Conservation (phyloP, 1,284 basidiomycete species). For the Melampsora abietis-canadensis region DNA sequence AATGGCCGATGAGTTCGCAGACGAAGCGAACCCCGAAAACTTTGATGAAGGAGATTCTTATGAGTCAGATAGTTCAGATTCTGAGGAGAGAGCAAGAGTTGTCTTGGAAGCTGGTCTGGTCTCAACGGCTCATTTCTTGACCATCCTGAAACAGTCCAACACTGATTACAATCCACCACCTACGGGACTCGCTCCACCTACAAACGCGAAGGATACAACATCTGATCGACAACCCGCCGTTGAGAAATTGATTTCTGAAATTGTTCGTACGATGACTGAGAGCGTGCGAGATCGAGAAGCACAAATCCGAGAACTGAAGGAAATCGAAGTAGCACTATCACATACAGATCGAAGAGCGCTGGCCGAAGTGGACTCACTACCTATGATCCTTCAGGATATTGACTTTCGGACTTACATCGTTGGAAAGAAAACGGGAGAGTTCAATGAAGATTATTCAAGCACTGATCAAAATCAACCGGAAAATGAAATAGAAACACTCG, state of each 20-base stretch:
- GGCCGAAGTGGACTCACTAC: slow-evolving; percentile 33
- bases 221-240: slow-evolving; percentile 32
- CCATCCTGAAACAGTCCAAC: slow-evolving; percentile 31
- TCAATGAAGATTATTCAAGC: neutral
- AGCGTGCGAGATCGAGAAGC: slow-evolving; percentile 33
- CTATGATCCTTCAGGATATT: slow-evolving; percentile 15
- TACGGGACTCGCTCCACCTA: neutral
- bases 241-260: slow-evolving; percentile 37
- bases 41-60: neutral
- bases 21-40: slow-evolving; percentile 3
- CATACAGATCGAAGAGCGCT: slow-evolving; percentile 32
- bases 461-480: neutral
- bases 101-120: slow-evolving; percentile 20
- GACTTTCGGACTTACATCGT: slow-evolving; percentile 29
- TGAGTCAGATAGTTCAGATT: slow-evolving; percentile 23
- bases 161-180: slow-evolving; percentile 20
- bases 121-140: slow-evolving; percentile 26
- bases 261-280: slow-evolving; percentile 42
- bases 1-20: neutral
- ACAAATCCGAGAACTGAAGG: slow-evolving; percentile 38
- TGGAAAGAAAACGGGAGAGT: slow-evolving; percentile 6
- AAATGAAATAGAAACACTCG: neutral
- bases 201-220: slow-evolving; percentile 7
- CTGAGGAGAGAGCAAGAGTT: neutral
- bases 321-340: slow-evolving; percentile 36